Percentiles rank a stretch among this genome's conserved stretches.
Conservation (phyloP, 108 stramenopile species). For the Epithemia pelagica region DNA sequence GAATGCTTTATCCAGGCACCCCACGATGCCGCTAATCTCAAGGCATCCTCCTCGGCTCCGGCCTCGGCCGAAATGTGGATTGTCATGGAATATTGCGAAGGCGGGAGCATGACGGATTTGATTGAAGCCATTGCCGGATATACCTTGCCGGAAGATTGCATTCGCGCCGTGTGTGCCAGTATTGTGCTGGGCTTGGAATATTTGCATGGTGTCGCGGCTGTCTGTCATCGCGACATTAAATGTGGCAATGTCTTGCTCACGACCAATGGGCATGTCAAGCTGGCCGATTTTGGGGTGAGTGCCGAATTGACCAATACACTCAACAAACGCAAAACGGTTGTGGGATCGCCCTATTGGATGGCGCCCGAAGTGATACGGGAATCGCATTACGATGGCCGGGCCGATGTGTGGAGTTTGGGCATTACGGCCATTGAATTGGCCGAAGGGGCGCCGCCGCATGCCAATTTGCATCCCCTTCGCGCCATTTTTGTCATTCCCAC, state of each 20-base stretch:
- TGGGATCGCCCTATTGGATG: slow-evolving; percentile 99
- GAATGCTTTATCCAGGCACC: slow-evolving; percentile 71
- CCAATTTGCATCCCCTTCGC: slow-evolving; percentile 86
- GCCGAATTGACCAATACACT: slow-evolving; percentile 90
- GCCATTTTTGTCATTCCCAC: slow-evolving; percentile 88
- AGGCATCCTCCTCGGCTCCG: slow-evolving; percentile 22
- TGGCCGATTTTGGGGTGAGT: slow-evolving; percentile 91
- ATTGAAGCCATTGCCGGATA: slow-evolving; percentile 67
- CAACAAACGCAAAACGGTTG: slow-evolving; percentile 94
- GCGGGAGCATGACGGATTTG: slow-evolving; percentile 80
- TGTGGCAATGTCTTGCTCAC: slow-evolving; percentile 92
- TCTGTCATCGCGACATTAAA: slow-evolving; percentile 95
- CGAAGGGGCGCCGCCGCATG: slow-evolving; percentile 96
- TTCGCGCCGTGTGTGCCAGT: slow-evolving; percentile 78
- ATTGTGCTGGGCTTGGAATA: slow-evolving; percentile 87
- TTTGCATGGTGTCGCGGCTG: slow-evolving; percentile 80
- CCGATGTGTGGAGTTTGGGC: slow-evolving; percentile 97
- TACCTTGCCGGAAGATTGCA: slow-evolving; percentile 65
- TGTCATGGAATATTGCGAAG: slow-evolving; percentile 91
- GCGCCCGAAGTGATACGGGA: slow-evolving; percentile 95
- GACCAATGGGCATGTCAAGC: slow-evolving; percentile 79
- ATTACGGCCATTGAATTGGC: slow-evolving; percentile 98
- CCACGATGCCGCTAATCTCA: background rate
- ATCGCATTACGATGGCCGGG: slow-evolving; percentile 92
- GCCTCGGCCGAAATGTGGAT: slow-evolving; percentile 80